Conservation (phyloP, 768 basidiomycete species). For the Sporobolomyces phaffii region DNA sequence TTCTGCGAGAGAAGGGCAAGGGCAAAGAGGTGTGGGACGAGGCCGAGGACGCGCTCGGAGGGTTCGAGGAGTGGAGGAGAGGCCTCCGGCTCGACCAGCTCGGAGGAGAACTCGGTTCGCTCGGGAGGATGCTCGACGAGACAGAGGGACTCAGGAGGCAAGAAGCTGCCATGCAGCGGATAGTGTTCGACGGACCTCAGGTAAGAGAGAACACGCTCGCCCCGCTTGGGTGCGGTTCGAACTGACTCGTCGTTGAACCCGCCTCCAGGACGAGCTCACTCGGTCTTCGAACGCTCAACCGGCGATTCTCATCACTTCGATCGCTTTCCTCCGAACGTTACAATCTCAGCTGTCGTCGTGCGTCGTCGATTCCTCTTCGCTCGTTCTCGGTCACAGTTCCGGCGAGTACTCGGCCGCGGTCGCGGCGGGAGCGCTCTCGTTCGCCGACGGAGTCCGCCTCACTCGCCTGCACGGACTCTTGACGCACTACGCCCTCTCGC, state of each 20-base stretch:
- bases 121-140: slow-evolving; percentile 37
- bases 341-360: slow-evolving; percentile 34
- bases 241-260: background rate
- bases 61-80: slow-evolving; percentile 41
- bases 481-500: slow-evolving; percentile 37
- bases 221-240: background rate
- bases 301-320: slow-evolving; percentile 42
- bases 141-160: background rate
- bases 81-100: slow-evolving; percentile 36
- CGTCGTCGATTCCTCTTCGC: slow-evolving; percentile 11
- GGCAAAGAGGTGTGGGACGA: slow-evolving; percentile 40
- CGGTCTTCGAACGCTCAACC: slow-evolving; percentile 42
- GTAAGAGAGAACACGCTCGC: slow-evolving; percentile 13
- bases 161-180: slow-evolving; percentile 23
- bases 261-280: slow-evolving; percentile 38
- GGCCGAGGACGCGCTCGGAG: slow-evolving; percentile 40
- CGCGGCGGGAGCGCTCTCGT: slow-evolving; percentile 40
- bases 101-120: slow-evolving; percentile 35
- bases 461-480: slow-evolving; percentile 43
- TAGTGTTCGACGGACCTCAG: slow-evolving; percentile 41
- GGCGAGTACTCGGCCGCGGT: slow-evolving; percentile 43
- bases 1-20: slow-evolving; percentile 26
- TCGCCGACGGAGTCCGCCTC: slow-evolving; percentile 40
- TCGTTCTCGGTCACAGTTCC: slow-evolving; percentile 41
- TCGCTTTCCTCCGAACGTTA: slow-evolving; percentile 40